These are phyloP conservation scores for Thermochaetoides thermophila DNA, from an alignment of 495 filamentous ascomycete genomes.

Conservation along the genomic window DNA sequence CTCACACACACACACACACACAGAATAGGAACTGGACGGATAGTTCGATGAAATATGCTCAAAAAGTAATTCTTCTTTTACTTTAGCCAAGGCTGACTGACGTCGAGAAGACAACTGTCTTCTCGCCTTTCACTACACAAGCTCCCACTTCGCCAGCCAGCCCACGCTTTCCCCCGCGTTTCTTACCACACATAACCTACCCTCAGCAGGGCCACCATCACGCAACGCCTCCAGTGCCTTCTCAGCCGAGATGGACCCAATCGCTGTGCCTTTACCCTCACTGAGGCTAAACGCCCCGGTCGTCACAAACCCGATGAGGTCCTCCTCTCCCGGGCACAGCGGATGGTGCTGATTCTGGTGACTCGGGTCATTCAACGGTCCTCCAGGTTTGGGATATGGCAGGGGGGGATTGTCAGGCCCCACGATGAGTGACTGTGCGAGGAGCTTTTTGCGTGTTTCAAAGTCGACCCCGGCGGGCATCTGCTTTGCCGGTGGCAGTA, in stretches of 20 bases:
- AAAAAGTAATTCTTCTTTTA: too few species aligned
- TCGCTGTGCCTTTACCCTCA: constrained; percentile 58
- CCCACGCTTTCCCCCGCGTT: constrained; percentile 63
- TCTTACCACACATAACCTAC: constrained; percentile 60
- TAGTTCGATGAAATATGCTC: too few species aligned
- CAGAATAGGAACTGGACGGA: too few species aligned
- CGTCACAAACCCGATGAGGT: constrained; percentile 86
- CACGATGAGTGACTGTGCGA: constrained; percentile 38
- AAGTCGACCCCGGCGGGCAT: constrained; percentile 15
- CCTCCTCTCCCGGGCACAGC: constrained; percentile 51
- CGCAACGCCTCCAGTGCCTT: constrained; percentile 32
- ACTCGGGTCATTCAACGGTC: too few species aligned
- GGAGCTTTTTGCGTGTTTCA: constrained; percentile 31
- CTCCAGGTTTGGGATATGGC: constrained; percentile 11
- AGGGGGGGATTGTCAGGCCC: constrained; percentile 11
- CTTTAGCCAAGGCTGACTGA: too few species aligned
- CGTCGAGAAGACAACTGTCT: too few species aligned
- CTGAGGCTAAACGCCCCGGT: constrained; percentile 71
- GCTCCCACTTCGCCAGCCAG: constrained; percentile 68
- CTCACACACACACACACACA: too few species aligned
- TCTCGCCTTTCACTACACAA: too few species aligned
- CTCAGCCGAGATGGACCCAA: constrained; percentile 53
- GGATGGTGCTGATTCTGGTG: constrained; percentile 40
- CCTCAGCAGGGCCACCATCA: constrained; percentile 11
- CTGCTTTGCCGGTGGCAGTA: too few species aligned